Evolutionary conservation across 192 early-diverging fungal genomes (phyloP).

Genomic region (Powellomyces hirtus): DNA sequence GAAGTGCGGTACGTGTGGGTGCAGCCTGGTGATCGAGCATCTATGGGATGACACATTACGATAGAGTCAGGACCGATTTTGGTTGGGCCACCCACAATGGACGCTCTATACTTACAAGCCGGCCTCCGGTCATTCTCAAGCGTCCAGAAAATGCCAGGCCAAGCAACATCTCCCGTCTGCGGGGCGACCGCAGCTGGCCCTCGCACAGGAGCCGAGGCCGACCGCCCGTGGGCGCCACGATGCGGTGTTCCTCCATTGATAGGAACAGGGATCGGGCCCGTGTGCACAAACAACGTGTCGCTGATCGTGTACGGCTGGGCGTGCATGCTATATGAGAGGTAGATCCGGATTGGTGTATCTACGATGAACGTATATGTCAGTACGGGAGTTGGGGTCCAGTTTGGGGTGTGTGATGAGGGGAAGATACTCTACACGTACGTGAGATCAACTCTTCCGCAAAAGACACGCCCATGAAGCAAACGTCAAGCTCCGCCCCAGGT

Average conservation of each 20-base stretch:
- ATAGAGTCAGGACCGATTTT: neutral
- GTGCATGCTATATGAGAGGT: neutral
- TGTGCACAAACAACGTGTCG: neutral
- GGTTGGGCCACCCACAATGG: neutral
- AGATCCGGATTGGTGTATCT: neutral
- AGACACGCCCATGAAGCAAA: neutral
- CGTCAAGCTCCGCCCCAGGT: neutral
- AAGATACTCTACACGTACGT: too few species aligned
- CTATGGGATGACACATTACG: neutral
- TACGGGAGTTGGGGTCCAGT: too few species aligned
- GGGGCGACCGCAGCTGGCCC: neutral
- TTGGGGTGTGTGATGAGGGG: too few species aligned
- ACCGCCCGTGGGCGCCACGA: neutral
- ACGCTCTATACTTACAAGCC: constrained; percentile 12
- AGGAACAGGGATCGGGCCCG: neutral
- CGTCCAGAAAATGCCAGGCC: constrained; percentile 43
- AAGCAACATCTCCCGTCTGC: constrained; percentile 14
- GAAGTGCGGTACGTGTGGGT: neutral
- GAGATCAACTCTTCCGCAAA: neutral
- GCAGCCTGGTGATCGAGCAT: constrained; percentile 24
- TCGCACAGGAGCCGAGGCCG: neutral
- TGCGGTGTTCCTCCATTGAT: neutral
- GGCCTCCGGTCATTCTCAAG: constrained; percentile 7
- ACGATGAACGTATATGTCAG: neutral
- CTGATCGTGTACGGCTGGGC: constrained; percentile 1